Base-by-base conservation (phyloP, 768 basidiomycete species). In the Daedaleopsis sinensis region DNA sequence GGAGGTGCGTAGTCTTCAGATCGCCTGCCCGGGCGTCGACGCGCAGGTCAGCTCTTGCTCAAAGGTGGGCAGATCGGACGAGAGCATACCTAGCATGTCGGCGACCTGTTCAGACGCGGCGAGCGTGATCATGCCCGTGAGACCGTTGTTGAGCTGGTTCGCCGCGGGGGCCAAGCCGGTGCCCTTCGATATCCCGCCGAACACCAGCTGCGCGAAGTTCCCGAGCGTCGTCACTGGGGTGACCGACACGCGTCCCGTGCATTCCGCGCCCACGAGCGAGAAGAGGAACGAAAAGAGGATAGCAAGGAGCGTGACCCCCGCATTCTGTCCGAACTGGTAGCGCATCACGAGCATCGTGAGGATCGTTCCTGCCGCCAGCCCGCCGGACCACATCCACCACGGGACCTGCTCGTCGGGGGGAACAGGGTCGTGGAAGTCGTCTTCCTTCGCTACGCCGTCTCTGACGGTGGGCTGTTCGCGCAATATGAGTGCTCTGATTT, bases 261-360 rank as follows among this genome's bases (percentile, higher is more conserved):
- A 66, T 42, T 68, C 67, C 7, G 67, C 67, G 38, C 65, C 67
- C 18, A 68, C 64, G 39, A 68, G 61, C 16, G 67, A 64, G 57
- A 68, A 68, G 32, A 68, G 54, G 65, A 68, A 68, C 3, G 67
- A 63, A 21, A 68, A 66, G 43, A 68, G 48, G 57, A 68, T 61
- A 5, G 67, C 58, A 32, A 68, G 63, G 18, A 68, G 62, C 18
- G 67, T 66, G 38, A 68, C 59, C 7, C 65, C 67, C 2, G 65
- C 62, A 58, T 66, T 68, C 57, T 68, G 67, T n/a, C 61, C 63
- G 53, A 66, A 68, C 44, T 68, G 67, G 58, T 58, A 55, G 24
- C 52, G 47, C 65, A 68, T 68, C n/a, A 68, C 64, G 52, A 65
- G 36, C 64, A 68, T 63, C 11, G 67, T 65, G 15, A 68, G 19